Conservation (phyloP, 2,329 filamentous ascomycete genomes). For the Dactylellina parvicollis region DNA sequence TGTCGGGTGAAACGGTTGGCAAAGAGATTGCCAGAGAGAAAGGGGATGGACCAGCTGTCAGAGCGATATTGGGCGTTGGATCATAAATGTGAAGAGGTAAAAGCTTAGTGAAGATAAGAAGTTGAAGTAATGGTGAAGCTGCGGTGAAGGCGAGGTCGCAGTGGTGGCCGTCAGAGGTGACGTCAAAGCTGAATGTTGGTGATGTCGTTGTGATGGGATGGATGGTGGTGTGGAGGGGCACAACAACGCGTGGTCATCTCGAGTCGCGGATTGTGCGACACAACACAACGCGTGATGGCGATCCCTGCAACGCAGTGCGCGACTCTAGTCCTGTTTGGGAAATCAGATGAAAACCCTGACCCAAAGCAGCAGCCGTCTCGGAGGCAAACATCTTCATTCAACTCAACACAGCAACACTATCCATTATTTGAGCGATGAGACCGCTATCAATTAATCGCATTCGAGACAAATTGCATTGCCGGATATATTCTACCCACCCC, state of each 20-base stretch:
- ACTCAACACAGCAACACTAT: conserved; percentile 25
- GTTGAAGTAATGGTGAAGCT: too few relatives aligned
- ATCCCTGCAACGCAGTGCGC: conserved; percentile 19
- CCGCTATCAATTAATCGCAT: too few relatives aligned
- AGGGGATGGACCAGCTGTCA: too few relatives aligned
- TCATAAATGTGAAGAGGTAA: too few relatives aligned
- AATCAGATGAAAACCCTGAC: conserved; percentile 11
- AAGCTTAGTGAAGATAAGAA: too few relatives aligned
- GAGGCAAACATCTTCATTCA: conserved; percentile 4
- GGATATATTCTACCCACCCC: too few relatives aligned
- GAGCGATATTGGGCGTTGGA: too few relatives aligned
- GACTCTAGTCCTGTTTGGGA: conserved; percentile 11
- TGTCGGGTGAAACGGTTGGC: too few relatives aligned
- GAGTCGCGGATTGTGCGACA: conserved; percentile 2
- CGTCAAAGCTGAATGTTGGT: conserved; percentile 3
- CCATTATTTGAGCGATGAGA: too few relatives aligned
- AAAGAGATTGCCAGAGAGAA: too few relatives aligned
- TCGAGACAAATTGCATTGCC: too few relatives aligned
- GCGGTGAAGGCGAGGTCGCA: too few relatives aligned
- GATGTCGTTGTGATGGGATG: not conserved
- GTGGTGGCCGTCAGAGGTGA: not conserved
- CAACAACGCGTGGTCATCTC: conserved; percentile 49
- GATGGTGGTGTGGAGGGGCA: conserved; percentile 14
- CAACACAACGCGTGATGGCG: conserved; percentile 12
- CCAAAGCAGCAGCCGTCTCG: not conserved